Percentiles rank a stretch among this genome's conserved stretches.
These are phyloP conservation scores for Carex pumila DNA, from an alignment of 176 grass and related monocot genomes.

Conservation along the genomic window DNA sequence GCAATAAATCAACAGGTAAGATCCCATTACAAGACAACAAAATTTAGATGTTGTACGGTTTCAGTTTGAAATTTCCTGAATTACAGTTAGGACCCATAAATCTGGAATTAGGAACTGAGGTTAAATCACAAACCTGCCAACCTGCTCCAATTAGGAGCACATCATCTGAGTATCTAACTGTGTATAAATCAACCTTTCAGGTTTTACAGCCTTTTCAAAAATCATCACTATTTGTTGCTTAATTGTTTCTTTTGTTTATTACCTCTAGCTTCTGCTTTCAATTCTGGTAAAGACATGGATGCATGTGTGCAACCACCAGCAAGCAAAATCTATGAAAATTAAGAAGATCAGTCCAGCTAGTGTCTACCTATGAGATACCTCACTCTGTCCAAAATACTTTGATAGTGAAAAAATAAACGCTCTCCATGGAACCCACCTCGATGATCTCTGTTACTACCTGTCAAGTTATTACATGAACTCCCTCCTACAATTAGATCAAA, in stretches of 20 bases:
- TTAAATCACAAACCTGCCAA: not conserved
- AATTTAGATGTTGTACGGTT: too few species aligned
- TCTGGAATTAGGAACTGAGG: not conserved
- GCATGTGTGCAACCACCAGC: not conserved
- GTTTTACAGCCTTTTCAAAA: not conserved
- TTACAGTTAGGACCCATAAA: not conserved
- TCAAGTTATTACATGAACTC: conserved; percentile 73
- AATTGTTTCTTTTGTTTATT: not conserved
- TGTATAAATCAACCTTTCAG: not conserved
- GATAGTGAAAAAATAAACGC: conserved; percentile 59
- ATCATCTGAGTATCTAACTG: not conserved
- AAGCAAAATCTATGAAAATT: not conserved
- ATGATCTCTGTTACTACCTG: conserved; percentile 59
- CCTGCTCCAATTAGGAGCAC: not conserved
- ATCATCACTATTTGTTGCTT: not conserved
- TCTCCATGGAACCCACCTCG: conserved; percentile 63
- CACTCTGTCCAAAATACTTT: conserved; percentile 52
- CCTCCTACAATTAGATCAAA: conserved; percentile 75
- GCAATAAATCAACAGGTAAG: too few species aligned
- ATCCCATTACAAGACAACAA: too few species aligned
- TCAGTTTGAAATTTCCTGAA: too few species aligned
- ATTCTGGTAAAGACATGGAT: not conserved
- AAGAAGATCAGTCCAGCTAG: not conserved
- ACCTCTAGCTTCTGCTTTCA: not conserved
- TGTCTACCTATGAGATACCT: conserved; percentile 33